Evolutionary conservation across 23 red algal genomes (phyloP).

Genomic region (Gracilariopsis chorda): DNA sequence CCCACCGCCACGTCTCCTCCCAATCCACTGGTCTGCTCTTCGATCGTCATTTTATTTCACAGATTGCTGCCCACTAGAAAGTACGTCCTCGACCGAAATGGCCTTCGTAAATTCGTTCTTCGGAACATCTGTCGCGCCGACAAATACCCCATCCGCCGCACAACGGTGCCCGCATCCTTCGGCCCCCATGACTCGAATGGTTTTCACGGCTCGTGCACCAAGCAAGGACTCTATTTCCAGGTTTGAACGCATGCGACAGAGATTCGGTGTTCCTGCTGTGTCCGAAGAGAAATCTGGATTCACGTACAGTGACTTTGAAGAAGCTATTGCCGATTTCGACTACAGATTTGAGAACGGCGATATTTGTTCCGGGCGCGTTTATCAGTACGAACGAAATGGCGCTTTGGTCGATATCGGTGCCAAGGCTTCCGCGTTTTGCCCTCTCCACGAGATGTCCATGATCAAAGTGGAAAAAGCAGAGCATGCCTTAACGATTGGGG

Average conservation of each 20-base stretch:
- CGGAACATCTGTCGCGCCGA: background rate
- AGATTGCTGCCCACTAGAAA: no score
- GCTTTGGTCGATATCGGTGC: slow-evolving; percentile 98
- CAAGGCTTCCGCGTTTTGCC: slow-evolving; percentile 89
- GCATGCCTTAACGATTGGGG: slow-evolving; percentile 67
- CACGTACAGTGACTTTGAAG: slow-evolving; percentile 86
- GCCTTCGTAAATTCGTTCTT: slow-evolving; percentile 46
- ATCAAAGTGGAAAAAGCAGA: slow-evolving; percentile 51
- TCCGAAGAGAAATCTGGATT: slow-evolving; percentile 39
- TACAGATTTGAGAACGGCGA: slow-evolving; percentile 79
- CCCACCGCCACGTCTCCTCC: no score
- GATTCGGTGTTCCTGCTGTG: slow-evolving; percentile 27
- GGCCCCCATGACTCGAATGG: slow-evolving; percentile 4
- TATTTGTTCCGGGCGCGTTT: slow-evolving; percentile 67
- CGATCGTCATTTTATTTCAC: no score
- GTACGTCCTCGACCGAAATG: background rate
- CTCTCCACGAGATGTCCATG: slow-evolving; percentile 77
- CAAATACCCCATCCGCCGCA: background rate
- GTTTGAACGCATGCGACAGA: slow-evolving; percentile 80
- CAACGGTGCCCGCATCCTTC: background rate
- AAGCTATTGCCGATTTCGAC: slow-evolving; percentile 64
- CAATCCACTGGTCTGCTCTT: no score
- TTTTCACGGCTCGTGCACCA: slow-evolving; percentile 12
- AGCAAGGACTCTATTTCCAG: slow-evolving; percentile 43
- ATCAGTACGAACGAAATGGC: slow-evolving; percentile 80